Conservation (phyloP, 495 filamentous ascomycete species). For the Neurospora sp. region DNA sequence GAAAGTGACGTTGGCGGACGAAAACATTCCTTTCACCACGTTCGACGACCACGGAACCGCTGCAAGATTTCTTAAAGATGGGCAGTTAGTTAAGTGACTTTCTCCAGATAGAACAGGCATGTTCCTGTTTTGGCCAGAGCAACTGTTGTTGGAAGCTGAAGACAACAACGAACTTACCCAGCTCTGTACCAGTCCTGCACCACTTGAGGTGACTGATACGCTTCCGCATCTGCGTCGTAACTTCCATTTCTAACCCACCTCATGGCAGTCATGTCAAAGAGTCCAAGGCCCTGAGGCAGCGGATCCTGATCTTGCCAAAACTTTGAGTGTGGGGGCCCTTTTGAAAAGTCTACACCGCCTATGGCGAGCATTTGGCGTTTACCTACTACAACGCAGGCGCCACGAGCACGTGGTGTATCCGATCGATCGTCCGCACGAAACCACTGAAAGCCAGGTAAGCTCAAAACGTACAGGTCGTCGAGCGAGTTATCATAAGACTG, state of each 20-base stretch:
- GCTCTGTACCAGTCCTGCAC: slow-evolving; percentile 23
- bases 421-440: slow-evolving; percentile 16
- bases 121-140: no score
- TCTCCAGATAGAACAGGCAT: neutral
- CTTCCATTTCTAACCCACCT: slow-evolving; percentile 21
- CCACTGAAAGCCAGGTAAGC: slow-evolving; percentile 37
- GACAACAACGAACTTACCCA: slow-evolving; percentile 1
- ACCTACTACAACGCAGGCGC: slow-evolving; percentile 25
- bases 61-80: neutral
- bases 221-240: slow-evolving; percentile 26
- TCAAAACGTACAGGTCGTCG: slow-evolving; percentile 30
- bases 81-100: neutral
- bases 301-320: slow-evolving; percentile 19
- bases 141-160: no score
- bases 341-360: slow-evolving; percentile 4
- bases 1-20: neutral
- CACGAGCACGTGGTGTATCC: slow-evolving; percentile 17
- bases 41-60: neutral
- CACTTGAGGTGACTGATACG: slow-evolving; percentile 21
- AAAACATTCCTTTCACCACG: neutral
- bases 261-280: slow-evolving; percentile 34
- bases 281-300: slow-evolving; percentile 27
- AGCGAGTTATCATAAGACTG: slow-evolving; percentile 4
- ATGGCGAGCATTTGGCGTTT: slow-evolving; percentile 31
- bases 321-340: slow-evolving; percentile 12